Conservation (phyloP, 495 filamentous ascomycete species). For the Clohesyomyces aquaticus region DNA sequence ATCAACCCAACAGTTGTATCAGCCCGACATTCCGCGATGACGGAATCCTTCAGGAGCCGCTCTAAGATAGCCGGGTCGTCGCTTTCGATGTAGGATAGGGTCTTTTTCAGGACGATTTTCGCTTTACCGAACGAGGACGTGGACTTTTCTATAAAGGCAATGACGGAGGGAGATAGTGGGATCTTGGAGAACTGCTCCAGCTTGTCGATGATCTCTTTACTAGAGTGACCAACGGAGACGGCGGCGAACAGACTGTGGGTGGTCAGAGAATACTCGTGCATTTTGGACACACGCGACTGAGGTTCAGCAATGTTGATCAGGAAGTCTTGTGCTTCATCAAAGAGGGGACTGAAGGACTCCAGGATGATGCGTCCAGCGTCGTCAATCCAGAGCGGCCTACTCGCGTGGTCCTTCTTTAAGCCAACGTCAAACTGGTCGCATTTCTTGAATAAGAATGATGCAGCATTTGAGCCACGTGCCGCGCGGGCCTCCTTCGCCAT, state of each 20-base stretch:
- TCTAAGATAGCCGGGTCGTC: constrained; percentile 83
- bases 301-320: constrained; percentile 95
- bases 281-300: constrained; percentile 77
- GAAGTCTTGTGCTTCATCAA: constrained; percentile 87
- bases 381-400: constrained; percentile 91
- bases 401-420: constrained; percentile 85
- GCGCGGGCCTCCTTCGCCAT: constrained; percentile 45
- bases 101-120: constrained; percentile 92
- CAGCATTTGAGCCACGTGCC: constrained; percentile 42
- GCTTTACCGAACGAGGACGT: constrained; percentile 94
- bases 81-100: constrained; percentile 91
- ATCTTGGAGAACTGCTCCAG: constrained; percentile 88
- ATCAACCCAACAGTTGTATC: constrained; percentile 72
- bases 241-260: constrained; percentile 93
- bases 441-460: constrained; percentile 60
- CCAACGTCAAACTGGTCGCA: constrained; percentile 79
- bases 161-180: constrained; percentile 75
- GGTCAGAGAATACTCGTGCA: constrained; percentile 93
- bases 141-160: constrained; percentile 76
- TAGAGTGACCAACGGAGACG: constrained; percentile 84
- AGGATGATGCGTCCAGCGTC: constrained; percentile 81
- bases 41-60: constrained; percentile 72
- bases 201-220: constrained; percentile 85
- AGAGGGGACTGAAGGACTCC: constrained; percentile 90
- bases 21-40: constrained; percentile 66